Evolutionary conservation across 1,284 basidiomycete species (phyloP), one percentile per base, ranked within the genome.

Genomic region (Puccinia horiana): DNA sequence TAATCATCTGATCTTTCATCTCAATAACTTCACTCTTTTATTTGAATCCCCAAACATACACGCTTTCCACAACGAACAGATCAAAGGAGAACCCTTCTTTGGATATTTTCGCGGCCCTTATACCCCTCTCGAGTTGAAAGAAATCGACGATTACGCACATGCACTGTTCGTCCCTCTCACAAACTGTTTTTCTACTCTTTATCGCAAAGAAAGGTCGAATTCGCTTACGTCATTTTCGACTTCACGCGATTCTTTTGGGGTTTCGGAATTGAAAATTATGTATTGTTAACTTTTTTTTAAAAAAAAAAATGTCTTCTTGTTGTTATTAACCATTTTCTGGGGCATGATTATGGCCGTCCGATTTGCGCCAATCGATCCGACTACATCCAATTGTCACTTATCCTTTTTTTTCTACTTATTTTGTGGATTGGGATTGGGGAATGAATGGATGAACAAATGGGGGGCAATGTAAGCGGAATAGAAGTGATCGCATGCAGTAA

Each of bases 41-140:
- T 20, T 69, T 32, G 26, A n/a, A 16, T 26, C 35, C 47, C 18
- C 23, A 32, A 49, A 3, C 42, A 47, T 47, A 16, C n/a, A 58
- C 56, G 14, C 26, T 14, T 42, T 61, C 29, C 29, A 61, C 0
- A 23, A 32, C 32, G n/a, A 40, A 20, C 79, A 86, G 83, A 86
- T 88, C 70, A 72, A 84, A 6, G 85, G 84, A 76, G 87, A 88
- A 83, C 87, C 87, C 2, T 88, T 88, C 84, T 88, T 88, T 75
- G 87, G 87, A 74, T 86, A 86, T 81, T 84, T 86, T 82, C 82
- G 86, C 16, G 86, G 86, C 14, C 85, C 85, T n/a, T 86, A 86
- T 67, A 72, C 35, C 77, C 84, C 1, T 44, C 82, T 23, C 0
- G 87, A 87, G 82, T 83, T 88, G 18, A 78, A 83, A 6, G 84